Base-by-base conservation (phyloP, 2,329 filamentous ascomycete genomes). In the Amphichorda felina region DNA sequence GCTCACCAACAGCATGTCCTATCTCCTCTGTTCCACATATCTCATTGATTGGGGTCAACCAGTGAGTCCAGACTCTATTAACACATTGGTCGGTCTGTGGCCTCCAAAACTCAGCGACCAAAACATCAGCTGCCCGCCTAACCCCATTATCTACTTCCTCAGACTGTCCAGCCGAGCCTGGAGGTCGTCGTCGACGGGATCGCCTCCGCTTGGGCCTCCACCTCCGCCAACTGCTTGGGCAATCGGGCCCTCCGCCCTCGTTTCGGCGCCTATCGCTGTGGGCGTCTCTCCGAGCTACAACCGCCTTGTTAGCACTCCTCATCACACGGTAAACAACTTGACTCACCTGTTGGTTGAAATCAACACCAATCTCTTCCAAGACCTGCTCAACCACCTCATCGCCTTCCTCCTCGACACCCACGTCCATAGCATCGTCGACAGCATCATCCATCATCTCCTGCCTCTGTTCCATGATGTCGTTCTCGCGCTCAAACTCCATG, bases 361-460 rank as follows among this genome's bases (percentile, higher is more conserved):
- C 89, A 21, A 98, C 79, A 36, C 91, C 91, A 55, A 98, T 94
- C 61, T 96, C 91, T 53, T 96, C 91, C 50, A 98, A 60, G 5
- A 98, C 85, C 60, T 95, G 87, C 50, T 94, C 93, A 24, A 98
- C 87, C 10, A 96, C 84, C 55, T 98, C 91, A 48, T 98, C 91
- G 24, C 88, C 85, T 57, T 96, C 91, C 49, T 94, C 91, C 52
- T 98, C 91, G 41, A 94, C 78, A 13, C 75, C 76, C 26, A 94
- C 68, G 17, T 93, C 91, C 49, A 91, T 95, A 34, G 89, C 88
- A 56, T 98, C 91, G 54, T 98, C 91, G 40, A 98, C 91, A 15
- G 87, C 89, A 59, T 96, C 91, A 54, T 96, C 89, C 91, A 98
- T 96, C 84, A 98, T 95, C 60, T 96, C 91, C 57, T 96, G 88